These are phyloP conservation scores for Fagus crenata DNA, from an alignment of 306 rosid genomes.

Conservation along the genomic window DNA sequence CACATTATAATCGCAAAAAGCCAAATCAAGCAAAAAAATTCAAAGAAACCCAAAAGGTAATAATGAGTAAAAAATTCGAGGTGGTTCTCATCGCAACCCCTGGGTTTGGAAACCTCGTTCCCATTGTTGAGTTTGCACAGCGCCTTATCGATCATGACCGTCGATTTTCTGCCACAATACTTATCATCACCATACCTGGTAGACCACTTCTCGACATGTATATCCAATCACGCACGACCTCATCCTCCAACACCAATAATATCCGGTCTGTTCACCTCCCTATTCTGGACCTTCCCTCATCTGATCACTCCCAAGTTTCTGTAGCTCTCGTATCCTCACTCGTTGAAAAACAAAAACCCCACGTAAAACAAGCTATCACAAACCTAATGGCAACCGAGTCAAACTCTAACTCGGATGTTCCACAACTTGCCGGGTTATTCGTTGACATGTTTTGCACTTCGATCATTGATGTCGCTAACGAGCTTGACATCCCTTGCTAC, in stretches of 20 bases:
- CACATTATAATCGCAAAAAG: too few species aligned
- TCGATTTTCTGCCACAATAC: constrained; percentile 53
- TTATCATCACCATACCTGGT: constrained; percentile 40
- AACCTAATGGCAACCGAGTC: constrained; percentile 23
- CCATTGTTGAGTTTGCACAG: constrained; percentile 57
- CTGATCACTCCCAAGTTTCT: constrained; percentile 39
- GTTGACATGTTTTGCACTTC: constrained; percentile 55
- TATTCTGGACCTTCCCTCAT: constrained; percentile 34
- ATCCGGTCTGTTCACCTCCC: constrained; percentile 47
- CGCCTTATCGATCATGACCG: constrained; percentile 45
- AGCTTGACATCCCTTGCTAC: constrained; percentile 52
- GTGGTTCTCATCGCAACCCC: constrained; percentile 53
- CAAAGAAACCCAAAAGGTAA: background rate
- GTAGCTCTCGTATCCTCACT: constrained; percentile 29
- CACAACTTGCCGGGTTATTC: constrained; percentile 42
- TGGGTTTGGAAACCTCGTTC: constrained; percentile 53
- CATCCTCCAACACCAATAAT: constrained; percentile 25
- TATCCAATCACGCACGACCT: constrained; percentile 31
- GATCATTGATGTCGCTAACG: constrained; percentile 56
- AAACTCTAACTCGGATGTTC: constrained; percentile 5
- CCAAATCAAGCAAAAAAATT: background rate
- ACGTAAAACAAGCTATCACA: constrained; percentile 31
- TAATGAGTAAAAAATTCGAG: constrained; percentile 29
- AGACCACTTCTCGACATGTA: constrained; percentile 43
- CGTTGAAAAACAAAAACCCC: constrained; percentile 38